These are phyloP conservation scores for Penicillium sp. DNA, from an alignment of 2,329 filamentous ascomycete species.

Conservation along the genomic window DNA sequence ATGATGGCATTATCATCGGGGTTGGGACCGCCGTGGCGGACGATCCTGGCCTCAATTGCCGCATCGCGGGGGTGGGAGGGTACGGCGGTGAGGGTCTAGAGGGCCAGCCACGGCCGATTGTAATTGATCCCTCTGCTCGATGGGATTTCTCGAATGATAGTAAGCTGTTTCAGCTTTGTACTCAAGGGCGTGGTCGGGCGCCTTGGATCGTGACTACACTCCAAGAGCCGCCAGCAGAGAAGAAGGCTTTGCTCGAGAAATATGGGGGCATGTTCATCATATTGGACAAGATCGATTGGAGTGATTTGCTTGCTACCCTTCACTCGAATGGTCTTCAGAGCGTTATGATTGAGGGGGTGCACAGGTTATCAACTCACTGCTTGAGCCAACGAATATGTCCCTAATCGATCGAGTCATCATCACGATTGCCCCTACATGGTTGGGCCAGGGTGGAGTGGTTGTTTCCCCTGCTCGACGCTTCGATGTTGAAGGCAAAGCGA, in stretches of 20 bases:
- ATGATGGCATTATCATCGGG: conserved; percentile 83
- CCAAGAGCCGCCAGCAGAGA: conserved; percentile 11
- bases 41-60: conserved; percentile 80
- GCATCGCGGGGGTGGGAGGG: conserved; percentile 59
- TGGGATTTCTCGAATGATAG: conserved; percentile 62
- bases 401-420: conserved; percentile 75
- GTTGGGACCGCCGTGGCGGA: conserved; percentile 81
- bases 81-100: conserved; percentile 50
- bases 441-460: conserved; percentile 75
- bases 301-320: conserved; percentile 57
- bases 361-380: conserved; percentile 73
- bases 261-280: conserved; percentile 33
- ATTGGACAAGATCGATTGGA: conserved; percentile 54
- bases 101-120: conserved; percentile 71
- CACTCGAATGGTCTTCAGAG: conserved; percentile 61
- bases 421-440: conserved; percentile 83
- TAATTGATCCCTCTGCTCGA: conserved; percentile 71
- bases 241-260: conserved; percentile 23
- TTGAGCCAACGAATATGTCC: conserved; percentile 55
- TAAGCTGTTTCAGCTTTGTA: conserved; percentile 65
- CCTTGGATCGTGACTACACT: conserved; percentile 63
- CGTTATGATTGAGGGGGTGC: conserved; percentile 88
- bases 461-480: conserved; percentile 65
- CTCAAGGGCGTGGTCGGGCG: conserved; percentile 62
- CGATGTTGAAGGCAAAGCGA: conserved; percentile 52